Conservation (phyloP, 2,329 filamentous ascomycete genomes). For the Sclerotinia borealis region DNA sequence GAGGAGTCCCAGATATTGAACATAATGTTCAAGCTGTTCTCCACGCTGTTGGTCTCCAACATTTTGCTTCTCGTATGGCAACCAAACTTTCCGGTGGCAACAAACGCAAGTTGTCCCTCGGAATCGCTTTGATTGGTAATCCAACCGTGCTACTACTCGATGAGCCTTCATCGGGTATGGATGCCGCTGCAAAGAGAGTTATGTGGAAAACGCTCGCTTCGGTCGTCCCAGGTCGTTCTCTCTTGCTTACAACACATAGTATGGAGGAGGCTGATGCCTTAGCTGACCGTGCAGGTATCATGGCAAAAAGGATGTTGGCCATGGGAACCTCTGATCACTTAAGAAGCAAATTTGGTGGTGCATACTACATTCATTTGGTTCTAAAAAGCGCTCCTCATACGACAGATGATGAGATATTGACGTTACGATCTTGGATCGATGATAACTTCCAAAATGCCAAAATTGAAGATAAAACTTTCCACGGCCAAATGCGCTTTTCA, state of each 20-base stretch:
- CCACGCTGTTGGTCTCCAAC: constrained; percentile 69
- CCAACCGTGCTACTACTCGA: constrained; percentile 82
- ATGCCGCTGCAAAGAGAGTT: constrained; percentile 81
- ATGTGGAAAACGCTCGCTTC: constrained; percentile 85
- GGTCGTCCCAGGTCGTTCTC: constrained; percentile 69
- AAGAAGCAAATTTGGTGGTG: constrained; percentile 68
- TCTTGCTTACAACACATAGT: constrained; percentile 84
- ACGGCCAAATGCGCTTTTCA: constrained; percentile 83
- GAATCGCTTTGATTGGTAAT: constrained; percentile 89
- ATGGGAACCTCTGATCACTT: constrained; percentile 70
- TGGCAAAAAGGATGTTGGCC: constrained; percentile 80
- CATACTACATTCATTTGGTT: constrained; percentile 76
- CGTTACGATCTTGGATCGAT: constrained; percentile 60
- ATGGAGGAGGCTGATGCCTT: constrained; percentile 95
- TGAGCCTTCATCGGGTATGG: constrained; percentile 82
- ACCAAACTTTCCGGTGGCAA: constrained; percentile 81
- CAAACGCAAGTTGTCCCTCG: constrained; percentile 84
- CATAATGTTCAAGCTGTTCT: constrained; percentile 75
- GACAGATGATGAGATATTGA: constrained; percentile 58
- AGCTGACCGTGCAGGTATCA: constrained; percentile 76
- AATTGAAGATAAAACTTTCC: constrained; percentile 69
- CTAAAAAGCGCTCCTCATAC: constrained; percentile 70
- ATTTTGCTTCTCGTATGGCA: constrained; percentile 69
- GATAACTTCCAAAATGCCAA: constrained; percentile 55
- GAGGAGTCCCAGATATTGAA: constrained; percentile 68